A percentile compares a stretch with the other conserved stretches of the same genome.
Evolutionary conservation across 257 asterid species (phyloP).

Genomic region (Salvia miltiorrhiza): DNA sequence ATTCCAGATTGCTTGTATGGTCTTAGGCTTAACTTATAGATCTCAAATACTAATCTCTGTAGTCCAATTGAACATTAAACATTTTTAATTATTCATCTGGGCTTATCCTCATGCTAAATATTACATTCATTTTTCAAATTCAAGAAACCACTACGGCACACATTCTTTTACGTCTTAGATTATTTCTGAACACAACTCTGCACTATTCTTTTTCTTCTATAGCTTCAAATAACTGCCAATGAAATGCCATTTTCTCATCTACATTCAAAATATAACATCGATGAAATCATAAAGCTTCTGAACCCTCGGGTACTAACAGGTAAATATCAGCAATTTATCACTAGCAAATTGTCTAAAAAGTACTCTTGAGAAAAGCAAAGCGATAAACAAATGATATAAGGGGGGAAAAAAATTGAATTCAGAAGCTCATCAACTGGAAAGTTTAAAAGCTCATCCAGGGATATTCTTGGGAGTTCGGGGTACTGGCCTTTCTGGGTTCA

Average conservation of each 20-base stretch:
- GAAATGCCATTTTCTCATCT: background rate
- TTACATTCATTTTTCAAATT: background rate
- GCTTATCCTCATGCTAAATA: constrained; percentile 2
- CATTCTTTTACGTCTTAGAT: background rate
- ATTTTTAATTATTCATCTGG: background rate
- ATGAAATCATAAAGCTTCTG: constrained; percentile 9
- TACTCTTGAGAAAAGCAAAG: background rate
- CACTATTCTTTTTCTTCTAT: background rate
- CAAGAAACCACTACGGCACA: background rate
- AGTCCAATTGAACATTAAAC: background rate
- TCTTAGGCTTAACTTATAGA: background rate
- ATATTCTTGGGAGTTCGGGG: background rate
- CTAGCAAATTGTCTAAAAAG: constrained; percentile 1
- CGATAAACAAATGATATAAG: background rate
- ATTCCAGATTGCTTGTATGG: background rate
- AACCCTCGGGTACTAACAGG: constrained; percentile 20
- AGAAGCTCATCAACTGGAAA: background rate
- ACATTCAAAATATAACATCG: background rate
- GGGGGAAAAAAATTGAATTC: background rate
- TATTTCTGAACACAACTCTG: background rate
- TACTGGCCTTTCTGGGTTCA: background rate
- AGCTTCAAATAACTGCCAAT: background rate
- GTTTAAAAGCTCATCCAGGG: background rate
- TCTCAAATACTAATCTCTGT: background rate
- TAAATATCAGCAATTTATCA: constrained; percentile 12